phyloP scores from a whole-genome alignment of 208 protist genomes.

The Acanthamoeba lenticulata region DNA sequence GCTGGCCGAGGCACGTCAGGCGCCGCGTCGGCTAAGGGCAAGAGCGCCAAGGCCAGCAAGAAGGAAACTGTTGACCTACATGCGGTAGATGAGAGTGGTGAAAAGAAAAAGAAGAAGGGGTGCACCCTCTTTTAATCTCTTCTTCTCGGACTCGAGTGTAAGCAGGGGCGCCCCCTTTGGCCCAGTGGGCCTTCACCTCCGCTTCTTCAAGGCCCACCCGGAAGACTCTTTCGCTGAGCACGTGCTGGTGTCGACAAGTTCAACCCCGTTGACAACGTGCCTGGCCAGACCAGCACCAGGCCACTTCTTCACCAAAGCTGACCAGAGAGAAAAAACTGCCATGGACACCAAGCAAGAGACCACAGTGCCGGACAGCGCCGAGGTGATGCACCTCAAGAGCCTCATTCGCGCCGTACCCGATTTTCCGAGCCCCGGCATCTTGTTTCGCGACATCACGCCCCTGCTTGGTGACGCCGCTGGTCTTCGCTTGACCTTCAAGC shows the following conservation, averaged over 20 bases:
- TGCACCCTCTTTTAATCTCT: neutral
- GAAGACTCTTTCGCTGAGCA: no score
- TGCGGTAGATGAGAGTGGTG: neutral
- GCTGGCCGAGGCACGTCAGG: neutral
- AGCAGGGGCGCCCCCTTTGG: no score
- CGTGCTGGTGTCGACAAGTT: no score
- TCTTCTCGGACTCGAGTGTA: no score
- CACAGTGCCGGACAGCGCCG: neutral
- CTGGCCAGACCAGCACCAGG: no score
- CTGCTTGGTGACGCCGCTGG: neutral
- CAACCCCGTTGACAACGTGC: no score
- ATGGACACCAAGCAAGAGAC: neutral
- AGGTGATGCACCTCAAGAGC: neutral
- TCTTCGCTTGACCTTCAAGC: neutral
- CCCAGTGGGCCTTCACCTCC: no score
- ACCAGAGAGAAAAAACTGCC: neutral
- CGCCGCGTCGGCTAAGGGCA: neutral
- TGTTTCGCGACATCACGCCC: conserved; percentile 27
- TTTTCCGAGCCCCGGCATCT: conserved; percentile 5
- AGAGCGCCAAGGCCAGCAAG: neutral
- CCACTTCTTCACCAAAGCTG: neutral
- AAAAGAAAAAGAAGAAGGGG: neutral
- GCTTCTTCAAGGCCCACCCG: no score
- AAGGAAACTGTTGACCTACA: neutral
- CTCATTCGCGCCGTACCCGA: conserved; percentile 1